Evolutionary conservation across 495 filamentous ascomycete species (phyloP).

Genomic region (Talaromyces wortmannii): DNA sequence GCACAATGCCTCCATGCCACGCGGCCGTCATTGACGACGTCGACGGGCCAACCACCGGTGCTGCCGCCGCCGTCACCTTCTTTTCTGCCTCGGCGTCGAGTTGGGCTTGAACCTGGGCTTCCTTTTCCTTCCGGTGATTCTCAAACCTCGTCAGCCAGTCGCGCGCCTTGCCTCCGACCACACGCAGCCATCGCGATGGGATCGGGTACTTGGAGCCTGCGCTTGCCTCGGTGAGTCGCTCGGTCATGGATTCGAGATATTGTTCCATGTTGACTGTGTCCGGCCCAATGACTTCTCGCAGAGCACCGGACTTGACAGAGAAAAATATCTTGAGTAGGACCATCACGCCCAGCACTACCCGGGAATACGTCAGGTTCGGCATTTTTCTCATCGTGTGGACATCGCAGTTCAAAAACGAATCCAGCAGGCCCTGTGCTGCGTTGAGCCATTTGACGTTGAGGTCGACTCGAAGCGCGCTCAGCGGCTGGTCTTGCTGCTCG

Average conservation of each 20-base stretch:
- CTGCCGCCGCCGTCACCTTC: background rate
- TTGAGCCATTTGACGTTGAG: constrained; percentile 43
- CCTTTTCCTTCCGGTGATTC: constrained; percentile 11
- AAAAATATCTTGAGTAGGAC: constrained; percentile 44
- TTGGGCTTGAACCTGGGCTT: background rate
- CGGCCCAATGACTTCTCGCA: constrained; percentile 36
- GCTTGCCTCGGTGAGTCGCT: constrained; percentile 31
- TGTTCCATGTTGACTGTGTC: constrained; percentile 34
- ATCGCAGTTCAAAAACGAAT: constrained; percentile 34
- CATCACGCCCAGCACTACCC: constrained; percentile 33
- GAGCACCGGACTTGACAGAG: constrained; percentile 31
- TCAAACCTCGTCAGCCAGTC: constrained; percentile 32
- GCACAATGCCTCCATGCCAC: constrained; percentile 3
- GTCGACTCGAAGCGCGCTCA: constrained; percentile 39
- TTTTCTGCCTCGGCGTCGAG: background rate
- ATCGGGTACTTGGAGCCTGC: constrained; percentile 28
- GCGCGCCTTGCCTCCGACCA: constrained; percentile 26
- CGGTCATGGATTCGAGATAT: constrained; percentile 35
- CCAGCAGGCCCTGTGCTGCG: constrained; percentile 39
- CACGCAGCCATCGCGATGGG: constrained; percentile 29
- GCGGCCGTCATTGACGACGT: background rate
- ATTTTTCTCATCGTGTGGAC: constrained; percentile 32
- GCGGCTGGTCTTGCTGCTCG: constrained; percentile 15
- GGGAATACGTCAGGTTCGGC: constrained; percentile 40
- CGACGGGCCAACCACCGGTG: background rate